Base-by-base conservation (phyloP, 306 rosid genomes). In the Quercus bicolor region DNA sequence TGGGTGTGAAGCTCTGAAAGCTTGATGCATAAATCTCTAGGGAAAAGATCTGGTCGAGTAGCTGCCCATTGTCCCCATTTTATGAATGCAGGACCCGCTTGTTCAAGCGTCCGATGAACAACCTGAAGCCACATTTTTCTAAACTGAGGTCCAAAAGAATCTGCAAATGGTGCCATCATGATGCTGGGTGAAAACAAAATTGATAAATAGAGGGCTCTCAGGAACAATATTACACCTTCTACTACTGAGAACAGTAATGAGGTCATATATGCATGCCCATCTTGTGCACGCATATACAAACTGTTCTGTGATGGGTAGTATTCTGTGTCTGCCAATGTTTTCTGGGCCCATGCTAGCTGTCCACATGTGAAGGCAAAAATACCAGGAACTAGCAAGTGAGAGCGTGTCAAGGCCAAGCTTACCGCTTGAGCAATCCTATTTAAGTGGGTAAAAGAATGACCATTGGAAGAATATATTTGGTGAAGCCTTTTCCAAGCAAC, bases 11-110 rank as follows among this genome's bases (percentile, higher is more conserved):
- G 98, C 77, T 91, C 95, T 5, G 97, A 29, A 82, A 95, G 97
- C 82, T 93, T 78, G 64, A 72, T 79, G 82, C 99, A 95, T 64
- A 95, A 85, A 85, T 95, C 99, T 80, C 95, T 87, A 19, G 99
- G 98, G 80, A 95, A 95, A 74, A 95, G 98, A 90, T 95, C 99
- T 71, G 99, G 99, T 40, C 99, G 81, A 40, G 99, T 93, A 75
- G 99, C 99, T 72, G 99, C 99, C 99, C 99, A 95, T 79, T 95
- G 99, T 78, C 99, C 99, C 99, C 99, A 95, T 85, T 95, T 95
- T 77, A 95, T 95, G 83, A 95, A 95, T 28, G 99, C 98, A 6
- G 98, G 99, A 60, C 99, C 99, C 64, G 98, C 96, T 70, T 76
- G 86, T 79, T 95, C 99, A 68, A 95, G 82, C 6, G 99, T 86